phyloP scores from a whole-genome alignment of 164 flowering plant species.

The Akebia trifoliata region DNA sequence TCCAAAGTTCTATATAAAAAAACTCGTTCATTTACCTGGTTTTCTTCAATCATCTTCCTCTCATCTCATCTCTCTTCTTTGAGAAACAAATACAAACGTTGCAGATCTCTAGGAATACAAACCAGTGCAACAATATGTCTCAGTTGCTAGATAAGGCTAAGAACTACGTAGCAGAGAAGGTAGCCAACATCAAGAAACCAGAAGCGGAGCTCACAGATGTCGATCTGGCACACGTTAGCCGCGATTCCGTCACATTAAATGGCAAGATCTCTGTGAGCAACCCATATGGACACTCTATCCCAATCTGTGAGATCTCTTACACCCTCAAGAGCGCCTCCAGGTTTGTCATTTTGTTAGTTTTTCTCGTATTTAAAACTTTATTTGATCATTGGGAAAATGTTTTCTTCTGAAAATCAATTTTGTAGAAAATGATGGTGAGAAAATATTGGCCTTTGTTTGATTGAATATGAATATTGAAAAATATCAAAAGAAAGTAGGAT shows the following conservation, averaged over 20 bases:
- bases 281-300: constrained; percentile 52
- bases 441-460: too few relatives aligned
- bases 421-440: too few relatives aligned
- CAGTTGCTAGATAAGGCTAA: constrained; percentile 54
- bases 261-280: constrained; percentile 48
- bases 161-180: constrained; percentile 56
- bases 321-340: constrained; percentile 55
- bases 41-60: not conserved
- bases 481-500: too few relatives aligned
- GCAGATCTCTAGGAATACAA: not conserved
- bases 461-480: too few relatives aligned
- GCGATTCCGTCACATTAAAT: constrained; percentile 35
- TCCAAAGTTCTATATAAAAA: too few relatives aligned
- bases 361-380: too few relatives aligned
- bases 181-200: constrained; percentile 56
- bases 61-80: not conserved
- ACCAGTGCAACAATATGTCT: constrained; percentile 22
- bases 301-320: constrained; percentile 70
- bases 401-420: too few relatives aligned
- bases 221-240: constrained; percentile 42
- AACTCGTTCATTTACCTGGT: too few relatives aligned
- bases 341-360: constrained; percentile 21
- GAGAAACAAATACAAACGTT: too few relatives aligned
- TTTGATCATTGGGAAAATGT: too few relatives aligned
- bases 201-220: constrained; percentile 57